Conservation (phyloP, 2,329 filamentous ascomycete genomes). For the Hypoxylon sp. region DNA sequence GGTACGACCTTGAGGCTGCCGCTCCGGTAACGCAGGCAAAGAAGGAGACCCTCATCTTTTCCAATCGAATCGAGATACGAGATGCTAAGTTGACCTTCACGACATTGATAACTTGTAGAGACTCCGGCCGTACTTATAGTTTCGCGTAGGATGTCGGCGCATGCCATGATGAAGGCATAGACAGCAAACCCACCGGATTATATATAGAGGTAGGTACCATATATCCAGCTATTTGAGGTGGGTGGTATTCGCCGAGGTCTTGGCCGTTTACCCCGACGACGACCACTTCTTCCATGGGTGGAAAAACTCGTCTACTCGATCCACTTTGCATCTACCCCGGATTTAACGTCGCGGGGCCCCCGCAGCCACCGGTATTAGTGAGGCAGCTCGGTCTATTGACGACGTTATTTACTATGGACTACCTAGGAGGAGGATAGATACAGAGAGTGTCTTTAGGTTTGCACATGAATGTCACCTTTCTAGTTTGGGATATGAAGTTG, state of each 20-base stretch:
- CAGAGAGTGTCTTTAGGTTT: not conserved
- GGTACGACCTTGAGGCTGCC: constrained; percentile 49
- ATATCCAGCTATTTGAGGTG: not conserved
- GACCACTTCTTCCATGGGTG: constrained; percentile 20
- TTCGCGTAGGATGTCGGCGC: not conserved
- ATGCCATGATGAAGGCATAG: constrained; percentile 3
- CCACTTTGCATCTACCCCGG: constrained; percentile 14
- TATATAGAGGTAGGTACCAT: not conserved
- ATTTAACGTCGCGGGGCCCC: not conserved
- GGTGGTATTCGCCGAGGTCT: constrained; percentile 31
- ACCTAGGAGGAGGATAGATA: not conserved
- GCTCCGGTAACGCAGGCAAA: constrained; percentile 37
- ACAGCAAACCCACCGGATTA: not conserved
- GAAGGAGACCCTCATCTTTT: constrained; percentile 44
- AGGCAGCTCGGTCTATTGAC: not conserved
- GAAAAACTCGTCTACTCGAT: constrained; percentile 21
- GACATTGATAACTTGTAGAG: not conserved
- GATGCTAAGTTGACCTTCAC: not conserved
- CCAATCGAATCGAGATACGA: not conserved
- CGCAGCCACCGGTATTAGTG: not conserved
- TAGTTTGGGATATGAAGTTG: too few relatives aligned
- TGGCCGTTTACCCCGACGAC: constrained; percentile 25
- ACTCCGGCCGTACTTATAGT: constrained; percentile 8
- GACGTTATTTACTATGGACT: not conserved
- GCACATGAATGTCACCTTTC: not conserved